Evolutionary conservation across 2,329 filamentous ascomycete genomes (phyloP).

Genomic region (Colletotrichum trifolii): DNA sequence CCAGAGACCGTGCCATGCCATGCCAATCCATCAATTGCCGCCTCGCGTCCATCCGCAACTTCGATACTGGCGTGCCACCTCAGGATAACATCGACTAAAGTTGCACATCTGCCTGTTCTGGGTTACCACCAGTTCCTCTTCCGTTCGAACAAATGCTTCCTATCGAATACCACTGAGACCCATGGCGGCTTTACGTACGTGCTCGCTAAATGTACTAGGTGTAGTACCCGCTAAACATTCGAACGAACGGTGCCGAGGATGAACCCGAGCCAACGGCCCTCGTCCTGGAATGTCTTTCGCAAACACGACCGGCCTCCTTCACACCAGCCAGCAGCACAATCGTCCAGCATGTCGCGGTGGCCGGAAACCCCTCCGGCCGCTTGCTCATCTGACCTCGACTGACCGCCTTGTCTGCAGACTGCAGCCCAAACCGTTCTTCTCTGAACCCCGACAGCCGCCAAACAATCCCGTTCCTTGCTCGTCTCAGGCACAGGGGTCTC

Average conservation of each 20-base stretch:
- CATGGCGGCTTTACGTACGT: too few species aligned
- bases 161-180: too few species aligned
- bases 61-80: neutral
- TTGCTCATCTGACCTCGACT: slow-evolving; percentile 35
- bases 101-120: too few species aligned
- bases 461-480: slow-evolving; percentile 15
- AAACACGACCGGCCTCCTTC: slow-evolving; percentile 19
- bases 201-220: too few species aligned
- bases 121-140: neutral
- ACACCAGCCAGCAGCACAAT: slow-evolving; percentile 2
- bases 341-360: slow-evolving; percentile 16
- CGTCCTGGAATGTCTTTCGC: slow-evolving; percentile 8
- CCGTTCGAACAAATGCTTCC: too few species aligned
- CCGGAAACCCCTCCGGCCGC: slow-evolving; percentile 24
- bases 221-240: neutral
- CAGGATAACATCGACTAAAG: too few species aligned
- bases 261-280: slow-evolving; percentile 29
- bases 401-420: slow-evolving; percentile 30
- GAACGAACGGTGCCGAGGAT: slow-evolving; percentile 1
- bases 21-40: neutral
- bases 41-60: neutral
- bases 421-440: neutral
- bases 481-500: slow-evolving; percentile 30
- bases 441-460: slow-evolving; percentile 30
- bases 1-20: neutral